Base-by-base conservation (phyloP, 441 rosid genomes). In the Eruca vesicaria region DNA sequence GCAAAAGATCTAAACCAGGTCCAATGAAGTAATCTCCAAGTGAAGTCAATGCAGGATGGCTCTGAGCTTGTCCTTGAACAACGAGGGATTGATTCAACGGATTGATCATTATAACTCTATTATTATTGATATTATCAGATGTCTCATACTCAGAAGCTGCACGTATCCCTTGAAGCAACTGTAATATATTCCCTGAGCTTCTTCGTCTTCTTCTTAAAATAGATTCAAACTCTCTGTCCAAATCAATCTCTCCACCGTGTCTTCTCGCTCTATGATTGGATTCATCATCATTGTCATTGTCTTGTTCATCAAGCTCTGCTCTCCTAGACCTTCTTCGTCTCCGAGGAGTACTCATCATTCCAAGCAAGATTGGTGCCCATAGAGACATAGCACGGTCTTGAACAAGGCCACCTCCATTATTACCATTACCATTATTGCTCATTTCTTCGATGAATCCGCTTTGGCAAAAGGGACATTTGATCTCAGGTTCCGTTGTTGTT, bases 361-460 rank as follows among this genome's bases (percentile, higher is more conserved):
- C 92, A 18, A 94, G 90, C 78, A 94, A 85, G 75, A 94, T 72
- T 0, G 98, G 93, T 7, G 90, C 93, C 97, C 95, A 94, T 26
- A 94, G 84, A 65, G 97, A 85, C 78, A 90, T 83, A 5, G 96
- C 88, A 31, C 90, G 90, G 16, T 94, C 90, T 61, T 80, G 86
- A 80, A 48, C 69, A 50, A 82, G 82, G 74, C 81, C 69, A 43
- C 57, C 36, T 63, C 66, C 72, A 9, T 16, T 7, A 1, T 6
- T 9, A 1, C 41, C 52, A 2, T 7, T 26, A 21, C 18, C 18
- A 45, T 80, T 75, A 63, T 82, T 38, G 20, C 67, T 71, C 89
- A 90, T 85, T 79, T 90, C 96, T 76, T 91, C 96, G 4, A 91
- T 52, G 74, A 88, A 90, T 20, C 96, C 97, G 18, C 83, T 75